These are phyloP conservation scores for Pythium aphanidermatum DNA, from an alignment of 352 stramenopile species.

Conservation along the genomic window DNA sequence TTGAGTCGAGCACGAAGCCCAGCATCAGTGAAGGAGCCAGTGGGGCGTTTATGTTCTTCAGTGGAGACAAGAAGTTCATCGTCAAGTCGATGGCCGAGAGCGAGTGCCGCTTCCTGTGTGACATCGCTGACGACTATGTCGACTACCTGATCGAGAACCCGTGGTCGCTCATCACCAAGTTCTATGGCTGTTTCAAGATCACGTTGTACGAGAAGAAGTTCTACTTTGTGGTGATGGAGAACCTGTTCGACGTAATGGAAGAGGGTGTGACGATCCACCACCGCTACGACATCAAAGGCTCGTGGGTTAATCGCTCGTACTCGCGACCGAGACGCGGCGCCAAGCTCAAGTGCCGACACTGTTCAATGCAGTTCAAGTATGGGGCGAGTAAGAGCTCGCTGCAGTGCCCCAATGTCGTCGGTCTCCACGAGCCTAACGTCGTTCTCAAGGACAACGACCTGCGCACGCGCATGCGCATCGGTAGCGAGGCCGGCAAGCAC, in stretches of 20 bases:
- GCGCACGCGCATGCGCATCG: conserved; percentile 75
- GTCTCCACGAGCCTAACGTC: conserved; percentile 76
- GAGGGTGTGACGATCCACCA: conserved; percentile 75
- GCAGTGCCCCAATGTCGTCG: conserved; percentile 77
- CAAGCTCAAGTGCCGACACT: conserved; percentile 83
- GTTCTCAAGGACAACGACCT: conserved; percentile 87
- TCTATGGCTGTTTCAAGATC: conserved; percentile 88
- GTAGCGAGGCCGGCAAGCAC: conserved; percentile 36
- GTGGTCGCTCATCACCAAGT: conserved; percentile 81
- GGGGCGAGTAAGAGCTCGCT: conserved; percentile 54
- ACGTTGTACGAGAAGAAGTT: conserved; percentile 87
- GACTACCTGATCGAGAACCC: conserved; percentile 77
- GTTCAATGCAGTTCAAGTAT: conserved; percentile 83
- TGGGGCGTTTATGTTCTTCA: conserved; percentile 91
- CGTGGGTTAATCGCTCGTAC: conserved; percentile 87
- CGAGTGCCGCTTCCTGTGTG: conserved; percentile 75
- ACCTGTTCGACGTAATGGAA: conserved; percentile 78
- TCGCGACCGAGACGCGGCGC: conserved; percentile 60
- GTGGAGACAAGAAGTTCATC: conserved; percentile 86
- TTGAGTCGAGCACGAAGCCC: conserved; percentile 78
- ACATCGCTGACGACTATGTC: conserved; percentile 83
- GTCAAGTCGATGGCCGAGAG: conserved; percentile 86
- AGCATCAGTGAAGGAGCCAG: conserved; percentile 89
- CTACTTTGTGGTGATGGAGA: conserved; percentile 92
- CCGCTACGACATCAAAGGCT: conserved; percentile 89